A percentile compares a stretch with the other conserved stretches of the same genome.
These are phyloP conservation scores for Pontederia crassipes DNA, from an alignment of 176 grass and related monocot species.

Conservation along the genomic window DNA sequence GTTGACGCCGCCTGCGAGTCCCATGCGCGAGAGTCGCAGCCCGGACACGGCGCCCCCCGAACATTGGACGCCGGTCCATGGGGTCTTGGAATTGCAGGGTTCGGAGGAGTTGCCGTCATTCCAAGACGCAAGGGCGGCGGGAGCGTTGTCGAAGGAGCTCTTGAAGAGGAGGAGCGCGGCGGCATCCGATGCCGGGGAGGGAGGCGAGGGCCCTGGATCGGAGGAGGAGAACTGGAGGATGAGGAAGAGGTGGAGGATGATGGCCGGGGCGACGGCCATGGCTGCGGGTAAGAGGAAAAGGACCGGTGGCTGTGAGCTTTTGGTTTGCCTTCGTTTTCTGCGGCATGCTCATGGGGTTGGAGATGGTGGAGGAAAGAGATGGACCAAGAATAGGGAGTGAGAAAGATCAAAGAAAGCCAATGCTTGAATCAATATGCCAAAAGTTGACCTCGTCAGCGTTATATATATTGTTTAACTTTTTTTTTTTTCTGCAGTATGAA, in stretches of 20 bases:
- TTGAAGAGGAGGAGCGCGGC: constrained; percentile 9
- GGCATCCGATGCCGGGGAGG: not conserved
- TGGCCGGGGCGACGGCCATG: constrained; percentile 6
- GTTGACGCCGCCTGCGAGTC: constrained; percentile 48
- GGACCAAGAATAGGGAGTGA: not conserved
- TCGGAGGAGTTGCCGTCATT: constrained; percentile 12
- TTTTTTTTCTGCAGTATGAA: no score
- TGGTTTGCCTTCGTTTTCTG: not conserved
- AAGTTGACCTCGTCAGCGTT: not conserved
- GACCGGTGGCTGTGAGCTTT: not conserved
- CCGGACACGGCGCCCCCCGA: constrained; percentile 25
- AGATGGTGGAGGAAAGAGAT: not conserved
- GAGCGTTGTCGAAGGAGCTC: not conserved
- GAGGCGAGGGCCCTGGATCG: no score
- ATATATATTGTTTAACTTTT: no score
- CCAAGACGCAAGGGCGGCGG: not conserved
- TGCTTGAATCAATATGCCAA: not conserved
- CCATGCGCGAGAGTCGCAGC: constrained; percentile 43
- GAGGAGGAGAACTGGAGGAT: not conserved
- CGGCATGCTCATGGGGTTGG: not conserved
- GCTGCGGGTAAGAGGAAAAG: no score
- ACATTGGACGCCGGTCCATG: constrained; percentile 71
- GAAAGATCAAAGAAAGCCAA: not conserved
- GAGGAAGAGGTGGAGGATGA: constrained; percentile 1
- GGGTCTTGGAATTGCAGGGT: constrained; percentile 23